phyloP scores from a whole-genome alignment of 768 basidiomycete species.

The button mushroom (Agaricus bisporus) region DNA sequence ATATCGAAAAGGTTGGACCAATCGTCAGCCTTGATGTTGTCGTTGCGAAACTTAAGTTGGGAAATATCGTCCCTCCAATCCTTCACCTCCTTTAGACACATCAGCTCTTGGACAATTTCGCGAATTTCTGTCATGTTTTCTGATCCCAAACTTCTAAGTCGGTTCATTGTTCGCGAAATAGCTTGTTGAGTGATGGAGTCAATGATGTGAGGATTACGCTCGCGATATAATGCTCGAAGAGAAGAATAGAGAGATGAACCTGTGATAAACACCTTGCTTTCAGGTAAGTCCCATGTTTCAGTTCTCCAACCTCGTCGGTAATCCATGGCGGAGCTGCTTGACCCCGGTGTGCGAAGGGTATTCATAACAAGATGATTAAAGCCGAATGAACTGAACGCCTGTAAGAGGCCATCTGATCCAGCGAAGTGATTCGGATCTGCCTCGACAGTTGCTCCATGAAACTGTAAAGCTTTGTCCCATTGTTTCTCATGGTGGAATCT shows the following conservation, averaged over 20 bases:
- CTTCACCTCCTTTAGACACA: constrained; percentile 76
- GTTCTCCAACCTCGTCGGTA: constrained; percentile 93
- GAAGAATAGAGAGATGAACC: constrained; percentile 69
- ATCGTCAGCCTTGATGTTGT: constrained; percentile 24
- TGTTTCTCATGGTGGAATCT: constrained; percentile 90
- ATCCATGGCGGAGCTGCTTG: constrained; percentile 40
- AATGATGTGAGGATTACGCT: constrained; percentile 50
- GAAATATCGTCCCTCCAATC: constrained; percentile 45
- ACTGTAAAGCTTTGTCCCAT: constrained; percentile 87
- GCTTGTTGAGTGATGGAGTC: constrained; percentile 43
- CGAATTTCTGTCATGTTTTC: constrained; percentile 80
- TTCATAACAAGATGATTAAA: constrained; percentile 84
- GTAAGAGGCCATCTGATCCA: constrained; percentile 60
- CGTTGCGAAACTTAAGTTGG: constrained; percentile 28
- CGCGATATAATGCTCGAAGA: constrained; percentile 76
- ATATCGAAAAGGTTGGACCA: constrained; percentile 43
- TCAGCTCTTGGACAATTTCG: constrained; percentile 59
- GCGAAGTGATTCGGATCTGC: constrained; percentile 36
- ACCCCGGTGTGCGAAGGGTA: constrained; percentile 42
- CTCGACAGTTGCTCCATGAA: constrained; percentile 83
- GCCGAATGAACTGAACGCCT: constrained; percentile 84
- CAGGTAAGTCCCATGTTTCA: constrained; percentile 91
- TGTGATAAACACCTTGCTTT: constrained; percentile 38
- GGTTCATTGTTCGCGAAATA: constrained; percentile 55
- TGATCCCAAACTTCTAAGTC: constrained; percentile 58